Evolutionary conservation across 2,329 filamentous ascomycete species (phyloP).

Genomic region (Neoascochyta sp.): DNA sequence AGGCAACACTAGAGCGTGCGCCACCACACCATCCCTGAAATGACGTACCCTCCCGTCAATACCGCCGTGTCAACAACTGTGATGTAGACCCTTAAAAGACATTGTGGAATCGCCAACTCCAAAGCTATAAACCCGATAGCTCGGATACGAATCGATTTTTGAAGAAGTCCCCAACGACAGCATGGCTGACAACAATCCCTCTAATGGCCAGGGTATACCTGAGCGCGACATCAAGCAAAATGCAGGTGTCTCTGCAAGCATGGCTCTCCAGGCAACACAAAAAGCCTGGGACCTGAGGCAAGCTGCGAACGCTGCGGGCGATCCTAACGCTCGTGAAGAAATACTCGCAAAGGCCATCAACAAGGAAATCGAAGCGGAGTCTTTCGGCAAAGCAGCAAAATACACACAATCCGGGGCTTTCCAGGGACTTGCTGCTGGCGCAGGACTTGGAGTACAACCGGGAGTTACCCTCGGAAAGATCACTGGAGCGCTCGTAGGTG

Average conservation of each 20-base stretch:
- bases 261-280: slow-evolving; percentile 37
- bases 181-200: slow-evolving; percentile 8
- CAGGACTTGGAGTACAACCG: slow-evolving; percentile 36
- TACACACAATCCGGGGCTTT: slow-evolving; percentile 40
- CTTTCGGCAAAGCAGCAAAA: slow-evolving; percentile 42
- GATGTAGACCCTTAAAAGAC: slow-evolving; percentile 1
- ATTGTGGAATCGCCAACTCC: slow-evolving; percentile 1
- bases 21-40: slow-evolving; percentile 8
- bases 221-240: slow-evolving; percentile 40
- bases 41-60: slow-evolving; percentile 4
- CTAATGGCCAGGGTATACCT: slow-evolving; percentile 21
- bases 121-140: slow-evolving; percentile 1
- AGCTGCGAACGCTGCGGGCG: slow-evolving; percentile 39
- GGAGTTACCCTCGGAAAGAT: slow-evolving; percentile 36
- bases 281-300: slow-evolving; percentile 41
- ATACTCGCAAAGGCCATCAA: slow-evolving; percentile 41
- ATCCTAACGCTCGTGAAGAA: slow-evolving; percentile 39
- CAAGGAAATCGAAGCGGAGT: slow-evolving; percentile 42
- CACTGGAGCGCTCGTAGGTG: slow-evolving; percentile 37
- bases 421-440: slow-evolving; percentile 40
- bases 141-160: slow-evolving; percentile 5
- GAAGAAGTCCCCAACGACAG: slow-evolving; percentile 5
- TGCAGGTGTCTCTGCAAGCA: slow-evolving; percentile 36
- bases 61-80: slow-evolving; percentile 4
- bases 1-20: slow-evolving; percentile 4